Evolutionary conservation across 2,329 filamentous ascomycete species (phyloP).

Genomic region (Trichoderma atroviride): DNA sequence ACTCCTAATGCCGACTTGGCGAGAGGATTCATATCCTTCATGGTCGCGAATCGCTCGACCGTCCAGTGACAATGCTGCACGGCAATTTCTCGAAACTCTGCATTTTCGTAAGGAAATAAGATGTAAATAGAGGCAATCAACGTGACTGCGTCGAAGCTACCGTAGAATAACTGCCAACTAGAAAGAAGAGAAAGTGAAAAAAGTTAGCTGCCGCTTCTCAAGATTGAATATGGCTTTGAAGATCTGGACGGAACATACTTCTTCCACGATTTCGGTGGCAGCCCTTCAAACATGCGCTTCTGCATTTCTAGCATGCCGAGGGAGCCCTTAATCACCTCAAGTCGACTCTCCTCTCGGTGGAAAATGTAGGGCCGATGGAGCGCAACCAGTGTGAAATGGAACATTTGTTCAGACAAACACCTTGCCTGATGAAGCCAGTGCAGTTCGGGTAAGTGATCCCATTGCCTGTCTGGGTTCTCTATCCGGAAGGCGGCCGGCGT

Average conservation of each 20-base stretch:
- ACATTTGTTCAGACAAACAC: conserved; percentile 51
- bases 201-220: background rate
- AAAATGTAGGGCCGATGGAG: conserved; percentile 66
- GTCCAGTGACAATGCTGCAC: conserved; percentile 63
- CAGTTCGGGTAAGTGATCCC: conserved; percentile 56
- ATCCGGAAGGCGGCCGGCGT: conserved; percentile 58
- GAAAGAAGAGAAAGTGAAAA: background rate
- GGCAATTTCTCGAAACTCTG: conserved; percentile 49
- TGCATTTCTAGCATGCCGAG: conserved; percentile 60
- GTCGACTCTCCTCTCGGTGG: conserved; percentile 55
- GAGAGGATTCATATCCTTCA: conserved; percentile 56
- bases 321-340: conserved; percentile 58
- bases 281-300: conserved; percentile 50
- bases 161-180: conserved; percentile 61
- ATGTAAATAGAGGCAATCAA: conserved; percentile 64
- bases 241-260: conserved; percentile 36
- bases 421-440: conserved; percentile 55
- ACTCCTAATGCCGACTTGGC: conserved; percentile 59
- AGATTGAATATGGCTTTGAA: background rate
- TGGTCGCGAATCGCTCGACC: conserved; percentile 59
- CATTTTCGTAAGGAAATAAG: conserved; percentile 59
- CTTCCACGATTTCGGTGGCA: conserved; percentile 54
- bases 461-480: conserved; percentile 59
- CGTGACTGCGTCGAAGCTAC: conserved; percentile 66
- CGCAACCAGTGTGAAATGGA: conserved; percentile 59